Base-by-base conservation (phyloP, 2,329 filamentous ascomycete species). In the Acarospora socialis region DNA sequence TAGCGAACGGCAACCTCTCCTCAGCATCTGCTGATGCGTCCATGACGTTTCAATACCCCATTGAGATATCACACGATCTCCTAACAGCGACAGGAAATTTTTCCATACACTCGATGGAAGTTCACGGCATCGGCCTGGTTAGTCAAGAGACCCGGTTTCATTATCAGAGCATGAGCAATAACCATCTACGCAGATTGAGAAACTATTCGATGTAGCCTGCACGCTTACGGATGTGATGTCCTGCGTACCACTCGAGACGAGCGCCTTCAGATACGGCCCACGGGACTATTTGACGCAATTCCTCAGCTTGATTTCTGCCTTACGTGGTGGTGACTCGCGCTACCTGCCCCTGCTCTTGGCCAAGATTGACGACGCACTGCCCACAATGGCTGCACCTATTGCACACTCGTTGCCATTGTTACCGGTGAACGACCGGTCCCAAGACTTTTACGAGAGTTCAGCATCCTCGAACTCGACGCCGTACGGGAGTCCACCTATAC, bases 271-370 rank as follows among this genome's bases (percentile, higher is more conserved):
- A 14, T 53, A 70, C 21, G 73, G 76, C 0, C 80, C 81, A 3
- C 73, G 73, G 21, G 79, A 87, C 46, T 75, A 82, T 47, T 68
- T 92, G 4, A 72, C 72, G 38, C 68, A 78, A 36, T 66, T 86
- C 18, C 58, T 81, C 23, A 70, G 68, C 36, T 65, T 83, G 6
- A 62, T 84, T 2, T 73, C 75, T 2, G 62, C 72, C 6, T 65
- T 90, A 12, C 78, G 80, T n/a, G 76, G 72, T 35, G 81, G 81
- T 5, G 69, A 86, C 35, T 69, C 77, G 39, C 76, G 78, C 31
- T 90, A 83, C 49, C 61, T 87, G 9, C 81, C 81, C 3, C 64
- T 92, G 1, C 65, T 92, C 1, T 57, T 90, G 34, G 70, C 68
- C 50, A 90, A 87, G 57, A 68, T 87, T 22, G 67, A 76, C 38